These are phyloP conservation scores for Exophiala xenobiotica DNA, from an alignment of 2,329 filamentous ascomycete genomes.

Conservation along the genomic window DNA sequence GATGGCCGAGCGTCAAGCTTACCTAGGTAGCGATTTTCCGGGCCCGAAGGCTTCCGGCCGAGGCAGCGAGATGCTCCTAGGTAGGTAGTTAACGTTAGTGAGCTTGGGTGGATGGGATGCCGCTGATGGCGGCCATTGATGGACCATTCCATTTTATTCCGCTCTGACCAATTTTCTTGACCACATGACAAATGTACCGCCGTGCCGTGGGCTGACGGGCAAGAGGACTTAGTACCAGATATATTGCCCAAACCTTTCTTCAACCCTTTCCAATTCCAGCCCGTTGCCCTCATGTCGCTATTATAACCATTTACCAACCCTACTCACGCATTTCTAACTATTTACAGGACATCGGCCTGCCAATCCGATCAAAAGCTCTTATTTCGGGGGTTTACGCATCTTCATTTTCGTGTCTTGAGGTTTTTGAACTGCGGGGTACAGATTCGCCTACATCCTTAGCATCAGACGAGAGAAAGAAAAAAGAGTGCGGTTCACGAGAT, in stretches of 20 bases:
- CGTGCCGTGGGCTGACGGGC: slow-evolving; percentile 1
- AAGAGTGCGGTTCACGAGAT: too few relatives aligned
- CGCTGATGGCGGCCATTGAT: not conserved
- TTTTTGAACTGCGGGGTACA: slow-evolving; percentile 1
- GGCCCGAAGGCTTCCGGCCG: not conserved
- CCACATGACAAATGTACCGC: slow-evolving; percentile 26
- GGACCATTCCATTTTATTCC: not conserved
- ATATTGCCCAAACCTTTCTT: not conserved
- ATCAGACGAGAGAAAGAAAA: too few relatives aligned
- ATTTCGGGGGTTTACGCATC: not conserved
- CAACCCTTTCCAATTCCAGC: slow-evolving; percentile 4
- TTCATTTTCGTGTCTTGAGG: not conserved
- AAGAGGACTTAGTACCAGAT: not conserved
- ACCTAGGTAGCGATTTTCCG: too few relatives aligned
- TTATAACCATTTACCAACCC: not conserved
- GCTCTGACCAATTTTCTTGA: slow-evolving; percentile 24
- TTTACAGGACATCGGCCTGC: slow-evolving; percentile 29
- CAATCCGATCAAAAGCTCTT: slow-evolving; percentile 17
- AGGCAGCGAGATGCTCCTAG: too few relatives aligned
- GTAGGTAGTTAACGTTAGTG: not conserved
- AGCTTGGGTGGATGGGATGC: not conserved
- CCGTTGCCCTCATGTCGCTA: slow-evolving; percentile 4
- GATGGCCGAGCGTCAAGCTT: too few relatives aligned
- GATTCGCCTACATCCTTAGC: not conserved
- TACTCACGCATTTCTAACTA: slow-evolving; percentile 21